A percentile compares a stretch with the other conserved stretches of the same genome.
Evolutionary conservation across 208 protist genomes (phyloP).

Genomic region (Acanthamoeba polyphaga): DNA sequence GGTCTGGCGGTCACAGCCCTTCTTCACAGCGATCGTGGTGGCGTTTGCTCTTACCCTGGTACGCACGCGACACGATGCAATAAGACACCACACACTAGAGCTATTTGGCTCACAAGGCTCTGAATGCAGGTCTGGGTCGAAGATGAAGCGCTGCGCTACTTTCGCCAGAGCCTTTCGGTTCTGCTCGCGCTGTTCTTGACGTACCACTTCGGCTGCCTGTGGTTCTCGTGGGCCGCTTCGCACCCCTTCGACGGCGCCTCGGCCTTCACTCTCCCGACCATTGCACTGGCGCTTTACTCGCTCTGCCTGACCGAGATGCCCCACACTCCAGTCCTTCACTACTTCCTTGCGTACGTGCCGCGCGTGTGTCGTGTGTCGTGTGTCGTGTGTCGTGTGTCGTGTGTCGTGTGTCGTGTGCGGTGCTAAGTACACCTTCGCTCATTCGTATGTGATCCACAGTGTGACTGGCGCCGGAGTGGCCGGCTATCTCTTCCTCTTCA

Average conservation of each 20-base stretch:
- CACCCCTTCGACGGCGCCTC: conserved; percentile 3
- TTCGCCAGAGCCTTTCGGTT: neutral
- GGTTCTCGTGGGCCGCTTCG: neutral
- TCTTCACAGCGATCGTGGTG: neutral
- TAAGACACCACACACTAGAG: neutral
- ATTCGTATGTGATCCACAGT: neutral
- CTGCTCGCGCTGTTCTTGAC: neutral
- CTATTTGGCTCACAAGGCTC: neutral
- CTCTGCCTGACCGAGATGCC: neutral
- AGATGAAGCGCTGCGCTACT: neutral
- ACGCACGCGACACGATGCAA: neutral
- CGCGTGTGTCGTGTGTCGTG: neutral
- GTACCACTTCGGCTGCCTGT: conserved; percentile 45
- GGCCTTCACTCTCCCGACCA: neutral
- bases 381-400: neutral
- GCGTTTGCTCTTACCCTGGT: neutral
- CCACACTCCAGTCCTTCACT: neutral
- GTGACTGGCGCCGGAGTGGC: neutral
- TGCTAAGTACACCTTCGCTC: neutral
- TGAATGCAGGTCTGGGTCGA: neutral
- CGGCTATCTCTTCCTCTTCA: conserved; percentile 6
- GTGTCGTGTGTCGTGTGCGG: neutral
- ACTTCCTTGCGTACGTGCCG: neutral
- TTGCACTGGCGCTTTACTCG: neutral
- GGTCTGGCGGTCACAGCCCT: neutral